Base-by-base conservation (phyloP, 2,329 filamentous ascomycete genomes). In the Aciculosporium take region DNA sequence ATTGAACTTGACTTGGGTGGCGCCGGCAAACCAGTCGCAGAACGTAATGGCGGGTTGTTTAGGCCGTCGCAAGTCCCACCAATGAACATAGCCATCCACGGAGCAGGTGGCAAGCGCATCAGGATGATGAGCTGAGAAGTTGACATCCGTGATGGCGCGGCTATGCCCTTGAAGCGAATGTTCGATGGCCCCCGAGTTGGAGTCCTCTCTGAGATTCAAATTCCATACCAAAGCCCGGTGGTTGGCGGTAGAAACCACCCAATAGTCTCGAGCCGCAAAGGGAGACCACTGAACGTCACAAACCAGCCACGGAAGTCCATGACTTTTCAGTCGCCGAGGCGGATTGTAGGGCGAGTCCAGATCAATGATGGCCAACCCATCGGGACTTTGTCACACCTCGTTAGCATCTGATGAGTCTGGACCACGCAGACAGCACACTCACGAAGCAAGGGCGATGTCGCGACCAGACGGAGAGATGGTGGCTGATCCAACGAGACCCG, bases 201-300 rank as follows among this genome's bases (percentile, higher is more conserved):
- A 84, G 51, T 89, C 84, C 51, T 85, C 80, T 45, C 76, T 72
- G 57, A 86, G 72, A 49, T 82, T 85, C 45, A 95, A 67, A 58
- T 95, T 95, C 87, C 87, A 95, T 17, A 95, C 84, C 39, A 95
- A 68, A 17, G 88, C 91, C 51, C 91, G 86, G 58, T 95, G 88
- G 57, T 95, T 95, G 15, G 87, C 89, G 1, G 88, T 94, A 45
- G 86, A 94, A 28, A 86, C 84, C 15, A 95, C 82, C 88, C 89
- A 95, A 53, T 88, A 88, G 58, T 94, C 84, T 37, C 88, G 76
- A 17, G 75, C 77, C 10, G 88, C 84, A 58, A 95, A 94, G 1
- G 89, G 89, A 9, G 86, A 94, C 89, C 89, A 95, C 61, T 95
- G 89, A 24, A 94, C 88, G 60, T 95, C 89, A 9, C 89, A 87